Percentiles rank a stretch among this genome's conserved stretches.
phyloP scores from a whole-genome alignment of 2,329 filamentous ascomycete genomes.

The Endoconidiophora polonica region DNA sequence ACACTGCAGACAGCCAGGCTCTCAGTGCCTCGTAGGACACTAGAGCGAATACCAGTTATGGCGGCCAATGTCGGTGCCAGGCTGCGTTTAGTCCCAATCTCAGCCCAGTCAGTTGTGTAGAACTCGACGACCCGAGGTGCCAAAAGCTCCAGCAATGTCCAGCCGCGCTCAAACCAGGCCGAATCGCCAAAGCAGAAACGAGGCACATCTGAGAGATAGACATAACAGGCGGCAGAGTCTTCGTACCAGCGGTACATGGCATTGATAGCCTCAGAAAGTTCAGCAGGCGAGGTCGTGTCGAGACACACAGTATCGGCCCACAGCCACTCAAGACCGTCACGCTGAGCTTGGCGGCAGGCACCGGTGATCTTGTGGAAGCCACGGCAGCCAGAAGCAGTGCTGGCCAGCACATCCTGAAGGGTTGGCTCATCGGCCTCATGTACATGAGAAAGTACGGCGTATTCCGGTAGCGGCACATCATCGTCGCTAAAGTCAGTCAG shows the following conservation, averaged over 20 bases:
- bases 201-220: conserved; percentile 16
- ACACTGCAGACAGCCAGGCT: conserved; percentile 10
- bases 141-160: conserved; percentile 20
- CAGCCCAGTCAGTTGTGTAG: conserved; percentile 17
- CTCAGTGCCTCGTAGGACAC: conserved; percentile 13
- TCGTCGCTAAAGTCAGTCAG: conserved; percentile 8
- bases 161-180: conserved; percentile 17
- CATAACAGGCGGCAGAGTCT: conserved; percentile 17
- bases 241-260: conserved; percentile 18
- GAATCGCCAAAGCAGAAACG: conserved; percentile 14
- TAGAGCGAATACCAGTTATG: conserved; percentile 16
- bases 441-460: conserved; percentile 21
- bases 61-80: conserved; percentile 13
- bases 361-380: conserved; percentile 15
- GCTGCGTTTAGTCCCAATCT: conserved; percentile 17
- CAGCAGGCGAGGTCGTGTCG: conserved; percentile 17
- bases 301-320: conserved; percentile 20
- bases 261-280: conserved; percentile 18
- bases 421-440: conserved; percentile 19
- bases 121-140: conserved; percentile 18
- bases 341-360: conserved; percentile 14
- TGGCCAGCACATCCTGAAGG: conserved; percentile 15
- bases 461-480: conserved; percentile 14
- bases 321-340: conserved; percentile 16
- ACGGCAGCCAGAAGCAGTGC: conserved; percentile 1